A percentile compares a stretch with the other conserved stretches of the same genome.
Conservation (phyloP, 139 green algal genomes). For the Closterium sp. region DNA sequence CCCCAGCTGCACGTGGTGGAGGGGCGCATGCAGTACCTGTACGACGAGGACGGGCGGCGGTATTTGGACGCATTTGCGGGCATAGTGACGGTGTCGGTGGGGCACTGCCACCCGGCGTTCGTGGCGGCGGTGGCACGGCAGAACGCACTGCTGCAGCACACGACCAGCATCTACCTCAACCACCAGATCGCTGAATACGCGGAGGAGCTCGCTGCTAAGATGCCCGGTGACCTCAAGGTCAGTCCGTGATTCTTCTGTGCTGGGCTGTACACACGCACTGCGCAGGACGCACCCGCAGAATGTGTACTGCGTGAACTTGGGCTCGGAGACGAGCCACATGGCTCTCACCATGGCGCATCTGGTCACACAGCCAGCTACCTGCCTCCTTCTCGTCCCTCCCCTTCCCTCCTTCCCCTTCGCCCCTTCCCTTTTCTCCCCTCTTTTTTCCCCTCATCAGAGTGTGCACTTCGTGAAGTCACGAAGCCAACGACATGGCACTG, state of each 20-base stretch:
- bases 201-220: conserved; percentile 74
- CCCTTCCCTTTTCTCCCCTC: too few relatives aligned
- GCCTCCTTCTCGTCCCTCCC: too few relatives aligned
- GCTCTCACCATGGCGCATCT: conserved; percentile 72
- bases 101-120: conserved; percentile 79
- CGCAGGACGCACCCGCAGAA: too few relatives aligned
- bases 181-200: conserved; percentile 74
- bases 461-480: too few relatives aligned
- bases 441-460: too few relatives aligned
- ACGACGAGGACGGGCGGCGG: conserved; percentile 82
- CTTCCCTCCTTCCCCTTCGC: too few relatives aligned
- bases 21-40: conserved; percentile 97
- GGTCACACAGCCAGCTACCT: too few relatives aligned
- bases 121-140: conserved; percentile 66
- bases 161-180: conserved; percentile 86
- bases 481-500: too few relatives aligned
- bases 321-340: conserved; percentile 80
- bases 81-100: conserved; percentile 94
- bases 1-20: conserved; percentile 89
- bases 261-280: too few relatives aligned
- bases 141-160: conserved; percentile 74
- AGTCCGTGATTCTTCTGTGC: not conserved
- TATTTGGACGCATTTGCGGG: conserved; percentile 95
- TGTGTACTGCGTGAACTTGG: conserved; percentile 83
- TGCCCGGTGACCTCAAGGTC: conserved; percentile 73